Evolutionary conservation across 768 basidiomycete species (phyloP).

Genomic region (Trametes gibbosa): DNA sequence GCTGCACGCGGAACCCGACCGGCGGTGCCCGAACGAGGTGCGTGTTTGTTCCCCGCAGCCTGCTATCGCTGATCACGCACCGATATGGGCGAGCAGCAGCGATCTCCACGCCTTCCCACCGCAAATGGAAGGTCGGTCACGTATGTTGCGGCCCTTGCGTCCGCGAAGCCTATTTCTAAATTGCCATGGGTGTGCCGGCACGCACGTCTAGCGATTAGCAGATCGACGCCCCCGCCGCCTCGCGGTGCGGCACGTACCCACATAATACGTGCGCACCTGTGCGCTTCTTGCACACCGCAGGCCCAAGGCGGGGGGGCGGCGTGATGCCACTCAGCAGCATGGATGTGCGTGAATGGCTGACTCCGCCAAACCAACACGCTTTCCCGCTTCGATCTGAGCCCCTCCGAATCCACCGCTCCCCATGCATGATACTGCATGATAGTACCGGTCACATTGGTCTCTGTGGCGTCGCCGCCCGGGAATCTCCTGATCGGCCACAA

Average conservation of each 20-base stretch:
- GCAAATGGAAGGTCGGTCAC: background rate
- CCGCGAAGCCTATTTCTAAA: conserved; percentile 8
- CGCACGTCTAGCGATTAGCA: background rate
- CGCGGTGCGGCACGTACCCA: background rate
- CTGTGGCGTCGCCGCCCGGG: background rate
- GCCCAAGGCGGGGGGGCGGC: background rate
- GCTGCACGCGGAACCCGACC: conserved; percentile 1
- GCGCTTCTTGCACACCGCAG: background rate
- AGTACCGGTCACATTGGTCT: background rate
- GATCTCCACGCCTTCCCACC: background rate
- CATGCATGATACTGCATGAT: background rate
- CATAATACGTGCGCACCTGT: background rate
- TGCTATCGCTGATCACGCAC: conserved; percentile 8
- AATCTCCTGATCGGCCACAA: conserved; percentile 3
- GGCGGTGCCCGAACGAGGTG: background rate
- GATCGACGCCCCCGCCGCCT: conserved; percentile 1
- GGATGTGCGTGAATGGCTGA: no score
- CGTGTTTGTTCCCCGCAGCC: background rate
- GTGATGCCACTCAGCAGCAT: no score
- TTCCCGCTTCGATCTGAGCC: background rate
- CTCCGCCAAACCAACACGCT: no score
- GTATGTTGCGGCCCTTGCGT: conserved; percentile 9
- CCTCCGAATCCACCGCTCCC: background rate
- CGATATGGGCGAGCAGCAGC: conserved; percentile 3
- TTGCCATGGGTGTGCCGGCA: background rate